Evolutionary conservation across 2,329 filamentous ascomycete species (phyloP), one percentile per base, ranked within the genome.

Genomic region (Domatiomyces catenatus): DNA sequence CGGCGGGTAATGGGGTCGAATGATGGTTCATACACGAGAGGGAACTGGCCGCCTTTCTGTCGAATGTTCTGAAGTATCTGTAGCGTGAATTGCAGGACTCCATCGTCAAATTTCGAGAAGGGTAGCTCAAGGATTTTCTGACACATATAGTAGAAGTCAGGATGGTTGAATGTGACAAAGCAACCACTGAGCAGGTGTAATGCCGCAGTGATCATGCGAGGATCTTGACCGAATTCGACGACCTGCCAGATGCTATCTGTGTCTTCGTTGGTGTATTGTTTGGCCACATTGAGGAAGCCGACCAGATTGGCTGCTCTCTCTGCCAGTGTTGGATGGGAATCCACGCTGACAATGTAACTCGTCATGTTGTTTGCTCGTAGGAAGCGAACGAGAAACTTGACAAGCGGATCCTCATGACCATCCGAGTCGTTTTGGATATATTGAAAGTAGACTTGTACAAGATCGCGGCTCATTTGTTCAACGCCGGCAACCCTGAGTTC

Each of bases 291-390:
- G 48, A 96, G 72, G 61, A 96, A 96, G 0, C 86, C 86, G 46
- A 95, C 73, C 49, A 96, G 84, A 56, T 94, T 94, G 42, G 76
- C 75, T 60, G 86, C 86, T 58, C 88, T 80, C 36, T 76, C 74
- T 18, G 93, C 92, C 49, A 96, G 79, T 62, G 94, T 88, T 1
- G 89, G 87, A 61, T 96, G 92, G 28, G 90, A 95, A 50, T 88
- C 88, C 12, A 90, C 81, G 1, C 90, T 86, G 48, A 95, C 77
- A 45, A 98, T 80, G 65, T 95, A 96, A 52, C 88, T 80, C 20
- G 94, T 77, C 22, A 96, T 71, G 49, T 81, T 80, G 42, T 83
- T 82, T 5, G 74, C 69, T 15, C 83, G 72, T 32, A 96, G 71
- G 56, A 85, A 83, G 20, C 77, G 71, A 4, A 85, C 79, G 49